Evolutionary conservation across 148 eudicot species (phyloP), one percentile per base, ranked within the genome.

Genomic region (Fagopyrum homotropicum): DNA sequence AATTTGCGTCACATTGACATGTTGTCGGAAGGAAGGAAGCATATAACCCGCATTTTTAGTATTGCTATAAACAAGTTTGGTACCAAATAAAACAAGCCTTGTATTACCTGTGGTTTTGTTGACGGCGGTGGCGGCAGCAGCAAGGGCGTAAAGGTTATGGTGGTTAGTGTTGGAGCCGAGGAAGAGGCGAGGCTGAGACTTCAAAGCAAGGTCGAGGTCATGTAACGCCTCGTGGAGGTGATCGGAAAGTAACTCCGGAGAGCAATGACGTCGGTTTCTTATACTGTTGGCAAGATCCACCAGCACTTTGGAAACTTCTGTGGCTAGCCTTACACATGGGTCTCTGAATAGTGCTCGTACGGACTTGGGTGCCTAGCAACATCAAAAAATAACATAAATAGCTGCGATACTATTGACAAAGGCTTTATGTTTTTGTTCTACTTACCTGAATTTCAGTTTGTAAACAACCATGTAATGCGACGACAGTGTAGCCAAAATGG

Each of bases 401-500:
- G 29, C 0, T 7, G 29, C 3, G 40, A 19, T 5, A 26, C 16
- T 9, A 68, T 45, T 40, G n/a, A 22, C 26, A 22, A 22, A 22
- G 26, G 26, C 26, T 22, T 22, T 22, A 22, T 22, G 16, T 7
- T 43, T 3, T 7, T 29, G 7, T 26, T 19, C 3, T 68, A 3
- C 8, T 7, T 75, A 83, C 98, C 97, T 92, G 97, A 72, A 95
- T 92, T 82, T 95, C 92, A 50, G 99, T 89, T 52, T 87, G 89
- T 76, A 92, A 81, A 75, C 96, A 90, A 43, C 99, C 99, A 81
- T 95, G 97, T 6, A 95, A 83, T 61, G 97, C 96, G 0, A 89
- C 99, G 80, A 95, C 77, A 52, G 96, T 85, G 51, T 95, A 95
- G 30, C 94, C 97, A 64, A 95, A 92, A 79, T 90, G 97, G 76